Base-by-base conservation (phyloP, 2,329 filamentous ascomycete species). In the Pseudopyricularia javanii region DNA sequence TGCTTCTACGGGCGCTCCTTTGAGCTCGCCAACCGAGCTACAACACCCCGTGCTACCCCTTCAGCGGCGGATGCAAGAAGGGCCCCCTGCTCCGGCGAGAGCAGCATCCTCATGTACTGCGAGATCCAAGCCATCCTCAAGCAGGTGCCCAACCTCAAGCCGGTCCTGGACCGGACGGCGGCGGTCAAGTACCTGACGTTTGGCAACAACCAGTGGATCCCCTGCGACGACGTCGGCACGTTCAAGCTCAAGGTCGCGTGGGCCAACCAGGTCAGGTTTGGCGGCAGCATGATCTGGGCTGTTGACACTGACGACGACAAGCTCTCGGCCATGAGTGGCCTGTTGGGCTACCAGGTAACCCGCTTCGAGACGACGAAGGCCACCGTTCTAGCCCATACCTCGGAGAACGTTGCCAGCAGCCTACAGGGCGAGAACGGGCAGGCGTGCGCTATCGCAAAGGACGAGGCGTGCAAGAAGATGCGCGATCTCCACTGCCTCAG, bases 1-100 rank as follows among this genome's bases (percentile, higher is more conserved):
- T 69, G 63, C 1, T 74, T 71, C 54, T 74, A 75, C 54, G 71
- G 71, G 0, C 56, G 62, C 20, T 40, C 56, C n/a, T 62, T 60
- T 22, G 55, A 54, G 9, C 56, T 61, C 11, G 40, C 47, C 11
- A 52, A 59, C 47, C 54, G 59, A 2, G 17, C 2, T 63, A 58
- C 48, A 56, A 48, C 0, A 56, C 48, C 4, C 57, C 59, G 6
- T 58, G 59, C 2, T 63, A 61, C 33, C 32, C 49, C 1, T 62
- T 64, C 40, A 49, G n/a, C 12, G 56, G 54, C 30, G 59, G 55
- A 0, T 59, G 56, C 26, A 33, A 53, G 6, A 15, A 49, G 1
- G 60, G 62, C 11, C 1, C n/a, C 47, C 1, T 65, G 62, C 45
- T 59, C 61, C 3, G 35, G 50, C 2, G 49, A 54, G 7, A 33